These are phyloP conservation scores for Dactylella cylindrospora DNA, from an alignment of 2,329 filamentous ascomycete species.

Conservation along the genomic window DNA sequence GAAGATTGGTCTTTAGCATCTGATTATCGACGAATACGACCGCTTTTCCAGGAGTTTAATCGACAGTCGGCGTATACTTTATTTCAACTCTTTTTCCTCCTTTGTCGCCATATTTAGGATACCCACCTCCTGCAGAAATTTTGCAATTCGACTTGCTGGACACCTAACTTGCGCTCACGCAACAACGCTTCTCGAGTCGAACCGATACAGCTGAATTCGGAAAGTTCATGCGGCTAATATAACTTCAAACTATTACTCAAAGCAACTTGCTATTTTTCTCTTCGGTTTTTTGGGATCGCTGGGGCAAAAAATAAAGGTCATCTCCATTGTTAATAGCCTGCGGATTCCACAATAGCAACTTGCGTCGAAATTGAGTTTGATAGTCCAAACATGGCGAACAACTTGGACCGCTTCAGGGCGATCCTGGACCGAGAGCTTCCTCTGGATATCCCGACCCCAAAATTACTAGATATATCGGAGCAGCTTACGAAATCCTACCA, in stretches of 20 bases:
- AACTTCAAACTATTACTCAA: not conserved
- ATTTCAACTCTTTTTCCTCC: not conserved
- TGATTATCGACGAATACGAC: constrained; percentile 24
- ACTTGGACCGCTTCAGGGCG: constrained; percentile 1
- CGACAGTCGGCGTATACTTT: not conserved
- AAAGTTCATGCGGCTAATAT: not conserved
- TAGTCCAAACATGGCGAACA: constrained; percentile 14
- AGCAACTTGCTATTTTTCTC: not conserved
- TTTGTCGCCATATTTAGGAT: not conserved
- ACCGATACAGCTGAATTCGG: not conserved
- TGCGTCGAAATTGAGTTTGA: too few species aligned
- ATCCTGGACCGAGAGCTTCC: constrained; percentile 15
- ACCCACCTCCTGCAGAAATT: not conserved
- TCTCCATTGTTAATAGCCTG: not conserved
- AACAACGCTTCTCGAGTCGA: not conserved
- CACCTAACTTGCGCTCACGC: too few species aligned
- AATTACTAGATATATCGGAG: constrained; percentile 24
- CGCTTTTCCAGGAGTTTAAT: not conserved
- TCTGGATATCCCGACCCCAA: not conserved
- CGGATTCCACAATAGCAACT: not conserved
- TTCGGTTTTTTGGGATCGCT: not conserved
- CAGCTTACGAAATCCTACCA: constrained; percentile 21
- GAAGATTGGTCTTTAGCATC: constrained; percentile 24
- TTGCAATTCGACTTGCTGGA: not conserved
- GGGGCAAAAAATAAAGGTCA: not conserved